Evolutionary conservation across 176 grass and related monocot species (phyloP).

Genomic region (bread wheat (Triticum aestivum)): IWGSC_CS_RefSeq_v2.1 NC_057800.1:674553417-674553916

Average conservation of each 20-base stretch:
- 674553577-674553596: constrained; percentile 91
- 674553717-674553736: background rate
- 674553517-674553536: constrained; percentile 59
- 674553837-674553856: background rate
- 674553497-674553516: constrained; percentile 70
- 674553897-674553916: background rate
- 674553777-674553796: background rate
- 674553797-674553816: background rate
- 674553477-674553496: constrained; percentile 57
- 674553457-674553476: constrained; percentile 54
- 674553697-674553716: background rate
- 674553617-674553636: constrained; percentile 46
- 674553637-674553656: constrained; percentile 24
- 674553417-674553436: constrained; percentile 52
- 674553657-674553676: background rate
- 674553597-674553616: constrained; percentile 84
- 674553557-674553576: constrained; percentile 68
- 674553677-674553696: background rate
- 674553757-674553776: background rate
- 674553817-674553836: background rate
- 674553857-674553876: background rate
- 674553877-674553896: background rate
- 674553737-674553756: background rate
- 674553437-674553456: constrained; percentile 92
- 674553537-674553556: constrained; percentile 78